These are phyloP conservation scores for Backusella psychrophila DNA, from an alignment of 192 early-diverging fungal genomes.

Conservation along the genomic window DNA sequence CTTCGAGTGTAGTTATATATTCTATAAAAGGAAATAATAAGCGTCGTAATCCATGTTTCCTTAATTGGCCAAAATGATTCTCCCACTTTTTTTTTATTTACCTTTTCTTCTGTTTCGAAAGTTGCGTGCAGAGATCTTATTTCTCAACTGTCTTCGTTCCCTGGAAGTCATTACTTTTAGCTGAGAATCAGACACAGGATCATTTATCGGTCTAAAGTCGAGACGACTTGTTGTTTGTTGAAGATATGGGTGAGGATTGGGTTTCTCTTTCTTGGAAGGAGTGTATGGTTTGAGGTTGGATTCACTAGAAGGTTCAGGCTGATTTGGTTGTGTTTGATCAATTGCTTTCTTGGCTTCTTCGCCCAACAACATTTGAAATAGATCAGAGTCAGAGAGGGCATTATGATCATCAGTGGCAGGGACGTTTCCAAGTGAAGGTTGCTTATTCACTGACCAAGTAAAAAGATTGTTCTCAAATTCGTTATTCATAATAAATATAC, in stretches of 20 bases:
- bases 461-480: background rate
- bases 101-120: conserved; percentile 72
- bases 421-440: background rate
- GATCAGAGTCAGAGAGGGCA: background rate
- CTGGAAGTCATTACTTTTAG: conserved; percentile 59
- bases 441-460: conserved; percentile 4
- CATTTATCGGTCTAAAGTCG: conserved; percentile 9
- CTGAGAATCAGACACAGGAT: conserved; percentile 33
- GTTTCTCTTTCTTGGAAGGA: background rate
- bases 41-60: conserved; percentile 11
- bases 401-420: background rate
- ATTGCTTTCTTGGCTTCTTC: conserved; percentile 4
- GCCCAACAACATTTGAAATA: conserved; percentile 6
- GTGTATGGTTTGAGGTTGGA: background rate
- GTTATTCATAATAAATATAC: conserved; percentile 2
- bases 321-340: background rate
- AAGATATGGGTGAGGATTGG: background rate
- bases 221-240: background rate
- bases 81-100: background rate
- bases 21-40: conserved; percentile 25
- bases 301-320: background rate
- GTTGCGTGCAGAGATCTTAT: conserved; percentile 76
- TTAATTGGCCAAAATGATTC: background rate
- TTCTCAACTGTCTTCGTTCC: conserved; percentile 68
- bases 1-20: conserved; percentile 29